Base-by-base conservation (phyloP, 2,329 filamentous ascomycete genomes). In the Cladosporium halotolerans region DNA sequence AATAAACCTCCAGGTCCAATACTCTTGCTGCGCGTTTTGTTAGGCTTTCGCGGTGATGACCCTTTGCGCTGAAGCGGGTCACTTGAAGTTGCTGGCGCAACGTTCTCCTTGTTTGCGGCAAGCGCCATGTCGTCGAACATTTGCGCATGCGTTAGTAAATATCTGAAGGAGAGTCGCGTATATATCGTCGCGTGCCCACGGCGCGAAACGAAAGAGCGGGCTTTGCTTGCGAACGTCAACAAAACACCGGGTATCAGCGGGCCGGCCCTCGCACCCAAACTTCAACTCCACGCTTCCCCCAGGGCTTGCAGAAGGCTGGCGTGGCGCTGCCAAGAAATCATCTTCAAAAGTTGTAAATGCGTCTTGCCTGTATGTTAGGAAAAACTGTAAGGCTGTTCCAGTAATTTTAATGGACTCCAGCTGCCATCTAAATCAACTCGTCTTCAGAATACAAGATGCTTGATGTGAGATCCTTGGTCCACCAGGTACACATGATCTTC, bases 1-100 rank as follows among this genome's bases (percentile, higher is more conserved):
- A 95, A 90, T 43, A 96, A 73, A 23, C 91, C 90, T 47, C 92
- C 93, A 13, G 93, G 92, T 2, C 93, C 93, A 61, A 99, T 85
- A 72, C 92, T 97, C 76, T 96, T 97, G 73, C 92, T 96, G 60
- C 93, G 84, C 55, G 86, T 88, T 73, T 90, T 92, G 38, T 72
- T 71, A 48, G 67, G 67, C 32, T 60, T 66, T 9, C 62, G 79
- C 80, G 56, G 55, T 10, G 57, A 58, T 9, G 34, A 32, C 23
- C 55, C 66, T 58, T 69, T 69, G 50, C 18, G 59, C 43, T 62
- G 59, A 14, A 65, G 60, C 34, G 63, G 62, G 51, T 66, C 64
- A 59, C 63, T 66, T 28, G 62, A 63, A n/a, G 58, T 60, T 23
- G 56, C 43, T 5, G 68, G 67, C 58, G 64, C 65, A 52, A 67